These are phyloP conservation scores for Tolypocladium sp. DNA, from an alignment of 2,329 filamentous ascomycete genomes.

Conservation along the genomic window DNA sequence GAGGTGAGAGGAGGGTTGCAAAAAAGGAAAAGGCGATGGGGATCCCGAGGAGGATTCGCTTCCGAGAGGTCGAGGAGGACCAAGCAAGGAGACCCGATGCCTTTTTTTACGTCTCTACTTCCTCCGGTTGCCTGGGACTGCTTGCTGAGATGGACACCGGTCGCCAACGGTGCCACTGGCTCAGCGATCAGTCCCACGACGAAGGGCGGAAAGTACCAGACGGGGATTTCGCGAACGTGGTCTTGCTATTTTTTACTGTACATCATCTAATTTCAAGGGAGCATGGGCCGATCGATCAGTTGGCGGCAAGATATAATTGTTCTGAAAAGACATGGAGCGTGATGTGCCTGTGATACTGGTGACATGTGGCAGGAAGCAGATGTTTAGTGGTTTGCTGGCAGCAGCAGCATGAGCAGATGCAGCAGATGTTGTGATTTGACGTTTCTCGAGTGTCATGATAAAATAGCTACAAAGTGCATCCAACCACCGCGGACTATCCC, in stretches of 20 bases:
- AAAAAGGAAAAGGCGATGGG: background rate
- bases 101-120: background rate
- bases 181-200: background rate
- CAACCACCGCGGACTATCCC: background rate
- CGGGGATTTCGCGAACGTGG: background rate
- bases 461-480: background rate
- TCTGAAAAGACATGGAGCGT: background rate
- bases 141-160: background rate
- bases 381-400: background rate
- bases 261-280: conserved; percentile 13
- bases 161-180: background rate
- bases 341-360: background rate
- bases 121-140: background rate
- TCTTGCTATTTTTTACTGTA: conserved; percentile 11
- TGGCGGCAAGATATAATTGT: conserved; percentile 8
- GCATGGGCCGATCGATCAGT: conserved; percentile 6
- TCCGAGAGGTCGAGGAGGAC: conserved; percentile 5
- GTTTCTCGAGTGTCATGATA: background rate
- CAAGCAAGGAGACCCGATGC: conserved; percentile 8
- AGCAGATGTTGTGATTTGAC: too few relatives aligned
- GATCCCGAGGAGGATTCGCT: conserved; percentile 1
- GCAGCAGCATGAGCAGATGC: background rate
- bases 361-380: background rate
- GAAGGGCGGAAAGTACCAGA: background rate
- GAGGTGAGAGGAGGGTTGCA: background rate